Percentiles rank a stretch among this genome's conserved stretches.
These are phyloP conservation scores for Populus davidiana DNA, from an alignment of 345 rosid genomes.

Conservation along the genomic window DNA sequence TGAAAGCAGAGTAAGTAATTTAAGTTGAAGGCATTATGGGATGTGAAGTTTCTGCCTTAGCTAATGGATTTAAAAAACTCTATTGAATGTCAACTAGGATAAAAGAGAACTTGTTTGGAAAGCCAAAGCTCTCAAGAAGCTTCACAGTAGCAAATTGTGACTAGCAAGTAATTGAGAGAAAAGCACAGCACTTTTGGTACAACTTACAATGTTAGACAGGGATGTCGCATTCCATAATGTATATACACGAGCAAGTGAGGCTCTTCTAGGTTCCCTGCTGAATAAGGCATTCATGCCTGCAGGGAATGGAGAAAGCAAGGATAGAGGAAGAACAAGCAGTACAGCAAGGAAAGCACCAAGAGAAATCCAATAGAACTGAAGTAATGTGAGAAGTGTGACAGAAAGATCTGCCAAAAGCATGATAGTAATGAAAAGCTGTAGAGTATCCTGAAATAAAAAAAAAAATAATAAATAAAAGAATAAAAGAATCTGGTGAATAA, in stretches of 20 bases:
- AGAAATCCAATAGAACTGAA: slow-evolving; percentile 91
- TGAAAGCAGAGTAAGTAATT: background rate
- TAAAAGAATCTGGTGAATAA: slow-evolving; percentile 4
- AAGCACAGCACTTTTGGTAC: background rate
- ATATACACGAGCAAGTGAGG: slow-evolving; percentile 82
- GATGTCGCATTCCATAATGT: slow-evolving; percentile 92
- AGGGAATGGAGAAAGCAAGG: slow-evolving; percentile 87
- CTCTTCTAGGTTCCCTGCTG: slow-evolving; percentile 89
- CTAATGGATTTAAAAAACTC: background rate
- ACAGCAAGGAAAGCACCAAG: slow-evolving; percentile 80
- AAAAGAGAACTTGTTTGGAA: background rate
- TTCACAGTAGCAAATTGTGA: background rate
- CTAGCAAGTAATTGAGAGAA: background rate
- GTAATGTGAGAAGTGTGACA: slow-evolving; percentile 74
- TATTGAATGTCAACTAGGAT: background rate
- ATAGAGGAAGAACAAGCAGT: slow-evolving; percentile 84
- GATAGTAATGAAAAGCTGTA: slow-evolving; percentile 70
- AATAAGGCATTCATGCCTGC: slow-evolving; percentile 94
- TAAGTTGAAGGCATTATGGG: background rate
- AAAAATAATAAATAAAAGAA: slow-evolving; percentile 22
- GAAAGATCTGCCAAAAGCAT: slow-evolving; percentile 88
- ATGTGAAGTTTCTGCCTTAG: background rate
- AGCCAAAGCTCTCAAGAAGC: background rate
- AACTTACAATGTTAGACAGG: slow-evolving; percentile 80
- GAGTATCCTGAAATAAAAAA: slow-evolving; percentile 63